Evolutionary conservation across 2,329 filamentous ascomycete genomes (phyloP), one percentile per base, ranked within the genome.

Genomic region (Venturiaceae sp.): DNA sequence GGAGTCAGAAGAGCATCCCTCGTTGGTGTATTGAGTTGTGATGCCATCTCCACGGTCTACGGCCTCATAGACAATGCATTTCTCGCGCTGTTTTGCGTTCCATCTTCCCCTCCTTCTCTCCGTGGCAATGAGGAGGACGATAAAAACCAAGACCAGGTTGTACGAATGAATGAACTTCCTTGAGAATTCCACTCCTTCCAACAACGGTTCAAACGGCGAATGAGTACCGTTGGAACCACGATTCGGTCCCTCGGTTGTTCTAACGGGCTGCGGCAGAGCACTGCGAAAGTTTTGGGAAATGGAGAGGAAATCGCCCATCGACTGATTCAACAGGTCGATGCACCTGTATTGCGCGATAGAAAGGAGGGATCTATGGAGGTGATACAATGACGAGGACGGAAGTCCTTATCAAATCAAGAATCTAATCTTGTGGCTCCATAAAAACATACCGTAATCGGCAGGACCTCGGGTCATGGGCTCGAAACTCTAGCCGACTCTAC

Each of bases 391-490:
- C 19, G 30, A 30, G 7, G 44, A n/a, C 13, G 4, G 26, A 30
- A 30, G 26, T 50, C 44, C n/a, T 50, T 50, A 30, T 50, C 44
- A 50, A n/a, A n/a, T n/a, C n/a, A n/a, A n/a, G n/a, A n/a, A 50
- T 50, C 44, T 50, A 16, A 50, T 50, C 44, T 50, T n/a, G n/a
- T n/a, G n/a, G n/a, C n/a, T n/a, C n/a, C n/a, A n/a, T n/a, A n/a
- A n/a, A n/a, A n/a, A n/a, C n/a, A n/a, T n/a, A n/a, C n/a, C n/a
- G n/a, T n/a, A n/a, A n/a, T n/a, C n/a, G n/a, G n/a, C n/a, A n/a
- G n/a, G n/a, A n/a, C n/a, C 21, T 28, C 41, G 41, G n/a, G 23
- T 47, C 21, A 47, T 47, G 39, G 19, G 13, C 7, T 21, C 7
- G 39, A 7, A 44, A n/a, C n/a, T n/a, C n/a, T n/a, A n/a, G n/a